Conservation (phyloP, 169 alveolate species). For the Plasmodium vinckei region DNA sequence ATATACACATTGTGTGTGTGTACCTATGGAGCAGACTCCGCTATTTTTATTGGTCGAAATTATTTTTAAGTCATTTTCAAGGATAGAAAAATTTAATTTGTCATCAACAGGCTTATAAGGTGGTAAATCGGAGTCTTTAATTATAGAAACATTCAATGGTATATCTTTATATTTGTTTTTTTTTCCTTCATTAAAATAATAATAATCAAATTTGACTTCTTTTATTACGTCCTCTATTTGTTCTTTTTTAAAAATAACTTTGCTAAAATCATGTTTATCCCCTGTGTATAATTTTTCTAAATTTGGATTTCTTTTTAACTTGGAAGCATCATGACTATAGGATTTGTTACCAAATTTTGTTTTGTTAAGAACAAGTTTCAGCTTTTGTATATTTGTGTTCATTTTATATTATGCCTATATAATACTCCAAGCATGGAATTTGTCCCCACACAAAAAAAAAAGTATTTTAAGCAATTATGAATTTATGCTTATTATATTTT, state of each 20-base stretch:
- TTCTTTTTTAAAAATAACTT: conserved; percentile 85
- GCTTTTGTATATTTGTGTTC: conserved; percentile 32
- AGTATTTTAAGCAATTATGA: too few relatives aligned
- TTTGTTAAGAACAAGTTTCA: conserved; percentile 12
- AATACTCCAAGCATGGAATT: too few relatives aligned
- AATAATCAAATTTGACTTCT: conserved; percentile 88
- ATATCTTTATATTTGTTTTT: conserved; percentile 83
- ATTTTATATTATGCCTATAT: conserved; percentile 15
- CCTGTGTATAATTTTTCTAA: conserved; percentile 70
- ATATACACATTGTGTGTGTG: background rate
- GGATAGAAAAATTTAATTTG: conserved; percentile 85
- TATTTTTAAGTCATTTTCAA: conserved; percentile 89
- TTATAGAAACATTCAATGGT: conserved; percentile 82
- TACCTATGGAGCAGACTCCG: conserved; percentile 75
- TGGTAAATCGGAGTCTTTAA: conserved; percentile 80
- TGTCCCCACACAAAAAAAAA: background rate
- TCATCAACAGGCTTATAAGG: conserved; percentile 81
- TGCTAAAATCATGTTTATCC: conserved; percentile 76
- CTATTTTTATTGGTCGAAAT: conserved; percentile 83
- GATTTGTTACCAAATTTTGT: conserved; percentile 13
- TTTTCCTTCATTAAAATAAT: conserved; percentile 84
- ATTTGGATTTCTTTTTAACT: conserved; percentile 40
- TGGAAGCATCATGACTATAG: conserved; percentile 25
- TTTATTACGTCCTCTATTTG: conserved; percentile 82
- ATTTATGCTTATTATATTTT: too few relatives aligned